Percentiles rank a stretch among this genome's conserved stretches.
Evolutionary conservation across 345 rosid species (phyloP).

Genomic region (Gossypium rotundifolium): DNA sequence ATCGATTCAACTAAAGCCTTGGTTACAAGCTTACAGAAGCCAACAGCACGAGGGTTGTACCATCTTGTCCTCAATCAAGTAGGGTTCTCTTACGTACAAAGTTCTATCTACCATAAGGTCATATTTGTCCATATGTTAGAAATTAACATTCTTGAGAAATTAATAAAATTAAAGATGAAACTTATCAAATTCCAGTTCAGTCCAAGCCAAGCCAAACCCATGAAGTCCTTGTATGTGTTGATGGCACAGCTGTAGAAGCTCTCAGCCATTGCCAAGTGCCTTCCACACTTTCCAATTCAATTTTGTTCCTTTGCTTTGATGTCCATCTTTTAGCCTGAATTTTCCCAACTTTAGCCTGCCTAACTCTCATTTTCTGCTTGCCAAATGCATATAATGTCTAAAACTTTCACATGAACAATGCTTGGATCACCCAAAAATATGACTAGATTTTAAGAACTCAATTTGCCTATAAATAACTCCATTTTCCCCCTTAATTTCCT

Average conservation of each 20-base stretch:
- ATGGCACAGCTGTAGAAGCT: background rate
- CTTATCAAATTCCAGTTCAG: background rate
- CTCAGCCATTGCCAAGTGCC: conserved; percentile 13
- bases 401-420: background rate
- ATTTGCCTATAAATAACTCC: background rate
- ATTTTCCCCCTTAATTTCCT: background rate
- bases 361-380: background rate
- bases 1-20: no score
- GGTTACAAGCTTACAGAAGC: no score
- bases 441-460: background rate
- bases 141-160: no score
- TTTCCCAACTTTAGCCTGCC: conserved; percentile 9
- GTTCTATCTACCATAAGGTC: no score
- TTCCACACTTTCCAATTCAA: conserved; percentile 4
- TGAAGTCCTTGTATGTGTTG: background rate
- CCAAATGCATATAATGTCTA: background rate
- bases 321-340: background rate
- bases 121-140: no score
- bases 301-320: conserved; percentile 7
- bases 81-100: no score
- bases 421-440: background rate
- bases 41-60: no score
- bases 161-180: no score
- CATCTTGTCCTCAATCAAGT: no score
- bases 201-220: background rate